Evolutionary conservation across 139 green algal species (phyloP).

Genomic region (Haematococcus lacustris): DNA sequence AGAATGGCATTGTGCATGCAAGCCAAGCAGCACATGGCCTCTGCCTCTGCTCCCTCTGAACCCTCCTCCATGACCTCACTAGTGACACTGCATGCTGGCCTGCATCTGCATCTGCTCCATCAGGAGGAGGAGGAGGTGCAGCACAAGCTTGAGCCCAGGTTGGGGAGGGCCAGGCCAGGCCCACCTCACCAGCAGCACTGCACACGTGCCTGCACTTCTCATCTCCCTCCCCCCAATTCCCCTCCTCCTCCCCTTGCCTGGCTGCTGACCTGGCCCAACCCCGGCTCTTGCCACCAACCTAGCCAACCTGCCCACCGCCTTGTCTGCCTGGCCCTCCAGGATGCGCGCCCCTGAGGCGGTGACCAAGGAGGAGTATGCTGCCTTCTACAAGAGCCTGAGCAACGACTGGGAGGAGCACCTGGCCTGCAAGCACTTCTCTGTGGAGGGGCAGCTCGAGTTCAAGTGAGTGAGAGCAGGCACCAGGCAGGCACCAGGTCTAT

Average conservation of each 20-base stretch:
- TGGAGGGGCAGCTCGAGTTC: constrained; percentile 99
- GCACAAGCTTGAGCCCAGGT: no score
- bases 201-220: no score
- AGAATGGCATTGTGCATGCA: neutral
- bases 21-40: neutral
- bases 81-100: neutral
- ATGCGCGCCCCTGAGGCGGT: constrained; percentile 98
- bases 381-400: constrained; percentile 95
- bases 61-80: neutral
- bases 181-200: no score
- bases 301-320: neutral
- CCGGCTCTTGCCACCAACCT: neutral
- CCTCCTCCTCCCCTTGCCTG: neutral
- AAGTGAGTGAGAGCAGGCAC: constrained; percentile 57
- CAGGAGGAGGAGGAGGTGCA: no score
- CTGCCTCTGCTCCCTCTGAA: no score
- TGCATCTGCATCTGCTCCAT: no score
- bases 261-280: neutral
- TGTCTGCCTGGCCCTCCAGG: constrained; percentile 4
- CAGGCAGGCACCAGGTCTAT: no score
- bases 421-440: constrained; percentile 91
- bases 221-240: neutral
- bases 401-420: constrained; percentile 99
- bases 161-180: no score
- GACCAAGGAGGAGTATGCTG: constrained; percentile 89